Base-by-base conservation (phyloP, 257 asterid genomes). In the Nicotiana tabacum region DNA sequence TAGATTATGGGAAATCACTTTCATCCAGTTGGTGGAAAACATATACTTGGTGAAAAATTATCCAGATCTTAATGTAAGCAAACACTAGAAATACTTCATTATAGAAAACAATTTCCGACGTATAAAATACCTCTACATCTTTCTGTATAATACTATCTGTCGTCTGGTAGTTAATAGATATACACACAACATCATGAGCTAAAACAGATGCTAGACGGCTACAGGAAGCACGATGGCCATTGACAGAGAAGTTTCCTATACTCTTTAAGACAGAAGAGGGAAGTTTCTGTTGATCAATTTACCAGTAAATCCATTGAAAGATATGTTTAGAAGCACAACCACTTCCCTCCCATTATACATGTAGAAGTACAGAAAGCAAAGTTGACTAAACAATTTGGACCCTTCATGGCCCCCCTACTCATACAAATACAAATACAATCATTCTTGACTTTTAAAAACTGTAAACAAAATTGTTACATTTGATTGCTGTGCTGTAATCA, bases 391-490 rank as follows among this genome's bases (percentile, higher is more conserved):
- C 79, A 72, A 72, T 46, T 12, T 72, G 39, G 18, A 72, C 61
- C 37, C 60, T 12, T 46, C 24, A 72, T 24, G 35, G 10, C 2
- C 37, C 51, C 78, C 78, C 60, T 21, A 12, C 24, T 6, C n/a
- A 24, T 72, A 72, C 79, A 72, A 43, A 24, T 72, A 72, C 79
- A 72, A 43, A 74, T 51, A 51, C 27, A 74, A 48, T 74, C 62
- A 74, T 51, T 74, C 27, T 24, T 27, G 80, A 48, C 62, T 24
- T 51, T 21, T 24, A 51, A 74, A 15, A 51, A 27, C 80, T 27
- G 80, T 74, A 74, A 51, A 74, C 80, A 74, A 74, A 74, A 74
- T 48, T 74, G 80, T 74, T 62, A 74, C 64, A 58, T 48, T 74
- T 74, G 80, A 51, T 51, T 29, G 64, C 64, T 48, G 43, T 11